Base-by-base conservation (phyloP, 1,284 basidiomycete species). In the Mrakiaceae sp. region DNA sequence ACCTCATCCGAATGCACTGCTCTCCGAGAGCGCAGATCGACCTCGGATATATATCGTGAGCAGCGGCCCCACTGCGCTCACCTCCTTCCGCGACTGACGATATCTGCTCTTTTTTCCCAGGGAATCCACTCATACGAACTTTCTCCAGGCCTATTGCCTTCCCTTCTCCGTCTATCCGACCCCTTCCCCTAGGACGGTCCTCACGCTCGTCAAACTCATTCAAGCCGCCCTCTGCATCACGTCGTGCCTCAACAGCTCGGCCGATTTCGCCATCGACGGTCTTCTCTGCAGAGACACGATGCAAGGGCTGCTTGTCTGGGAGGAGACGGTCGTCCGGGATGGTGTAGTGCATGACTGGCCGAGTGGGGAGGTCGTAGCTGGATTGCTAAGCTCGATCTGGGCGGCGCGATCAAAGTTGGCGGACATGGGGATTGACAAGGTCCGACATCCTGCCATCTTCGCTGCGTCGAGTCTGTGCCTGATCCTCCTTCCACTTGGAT, bases 261-360 rank as follows among this genome's bases (percentile, higher is more conserved):
- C 57, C 5, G 46, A 58, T 39, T 58, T 58, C 44, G n/a, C 46
- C 43, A 58, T 58, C 3, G 57, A 58, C 16, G 57, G 57, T 4
- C 57, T 58, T 9, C 57, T 58, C 12, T 58, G 57, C 57, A 48
- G 49, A n/a, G 43, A 58, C n/a, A 58, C 57, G n/a, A 14, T 58
- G 43, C 16, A 27, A 12, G 44, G 57, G 3, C 14, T 58, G 14
- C 10, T 16, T 4, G 5, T 11, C 11, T 58, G 47, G 10, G 57
- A 58, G 46, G 39, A 43, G n/a, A 14, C 39, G 9, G 14, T 58
- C 43, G 44, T 8, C 43, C 4, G 57, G 57, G 14, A 10, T 10
- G n/a, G 4, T 16, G 16, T n/a, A 16, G 57, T 12, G 49, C 43
- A 58, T 27, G 16, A 58, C 2, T 14, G 12, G 16, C 11, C 43